phyloP scores from a whole-genome alignment of 2,329 filamentous ascomycete species.

The Diaporthe capsici region DNA sequence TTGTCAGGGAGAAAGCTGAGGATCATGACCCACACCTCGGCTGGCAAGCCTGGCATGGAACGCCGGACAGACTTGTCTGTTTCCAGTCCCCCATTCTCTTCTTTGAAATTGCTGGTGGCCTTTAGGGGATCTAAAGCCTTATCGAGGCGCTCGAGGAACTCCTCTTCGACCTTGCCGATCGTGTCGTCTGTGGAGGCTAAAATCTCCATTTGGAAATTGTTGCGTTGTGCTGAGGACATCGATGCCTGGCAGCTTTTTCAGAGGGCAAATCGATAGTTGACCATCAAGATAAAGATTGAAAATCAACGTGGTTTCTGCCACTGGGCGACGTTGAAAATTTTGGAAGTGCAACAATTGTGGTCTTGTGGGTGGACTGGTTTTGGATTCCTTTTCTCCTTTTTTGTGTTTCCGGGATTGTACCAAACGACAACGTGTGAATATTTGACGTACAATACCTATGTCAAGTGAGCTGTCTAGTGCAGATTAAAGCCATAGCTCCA shows the following conservation, averaged over 20 bases:
- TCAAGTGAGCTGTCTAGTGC: background rate
- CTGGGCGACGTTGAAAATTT: background rate
- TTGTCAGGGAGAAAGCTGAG: background rate
- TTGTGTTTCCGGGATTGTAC: no score
- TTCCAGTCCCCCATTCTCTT: background rate
- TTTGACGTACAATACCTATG: background rate
- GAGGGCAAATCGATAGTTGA: background rate
- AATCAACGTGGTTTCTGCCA: background rate
- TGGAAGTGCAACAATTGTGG: background rate
- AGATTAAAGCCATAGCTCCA: no score
- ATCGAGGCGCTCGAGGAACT: background rate
- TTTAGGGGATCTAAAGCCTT: background rate
- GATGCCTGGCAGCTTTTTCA: background rate
- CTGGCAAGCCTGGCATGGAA: background rate
- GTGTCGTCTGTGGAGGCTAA: no score
- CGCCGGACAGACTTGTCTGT: background rate
- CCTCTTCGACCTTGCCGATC: background rate
- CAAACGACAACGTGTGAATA: background rate
- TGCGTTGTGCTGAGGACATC: background rate
- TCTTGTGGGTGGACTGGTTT: background rate
- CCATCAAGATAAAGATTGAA: no score
- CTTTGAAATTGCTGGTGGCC: background rate
- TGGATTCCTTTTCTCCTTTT: background rate
- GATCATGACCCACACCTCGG: background rate
- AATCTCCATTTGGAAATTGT: no score